These are phyloP conservation scores for Penicillium sp. DNA, from an alignment of 2,329 filamentous ascomycete genomes.

Conservation along the genomic window DNA sequence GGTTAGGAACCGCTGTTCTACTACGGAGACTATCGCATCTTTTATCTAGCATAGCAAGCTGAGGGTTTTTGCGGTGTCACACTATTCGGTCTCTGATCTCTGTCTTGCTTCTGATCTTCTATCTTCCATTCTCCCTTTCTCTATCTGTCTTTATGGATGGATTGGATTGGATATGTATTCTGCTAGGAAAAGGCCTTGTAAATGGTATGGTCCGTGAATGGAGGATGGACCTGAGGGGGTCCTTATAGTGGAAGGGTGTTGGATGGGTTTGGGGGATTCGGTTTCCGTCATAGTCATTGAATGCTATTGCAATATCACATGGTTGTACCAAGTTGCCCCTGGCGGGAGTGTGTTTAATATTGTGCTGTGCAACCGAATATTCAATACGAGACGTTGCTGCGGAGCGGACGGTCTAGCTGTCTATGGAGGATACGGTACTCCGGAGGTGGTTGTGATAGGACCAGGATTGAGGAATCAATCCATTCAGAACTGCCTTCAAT, in stretches of 20 bases:
- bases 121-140: background rate
- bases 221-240: background rate
- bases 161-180: background rate
- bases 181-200: background rate
- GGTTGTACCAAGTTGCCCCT: background rate
- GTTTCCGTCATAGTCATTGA: background rate
- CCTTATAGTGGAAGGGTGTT: no score
- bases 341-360: background rate
- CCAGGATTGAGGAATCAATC: background rate
- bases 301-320: background rate
- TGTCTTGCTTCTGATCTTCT: slow-evolving; percentile 13
- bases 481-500: background rate
- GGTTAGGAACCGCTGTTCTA: slow-evolving; percentile 10
- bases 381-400: background rate
- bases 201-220: background rate
- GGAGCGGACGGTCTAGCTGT: background rate
- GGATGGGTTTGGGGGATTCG: background rate
- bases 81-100: slow-evolving; percentile 23
- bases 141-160: background rate
- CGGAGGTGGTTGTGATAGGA: background rate
- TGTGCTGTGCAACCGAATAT: background rate
- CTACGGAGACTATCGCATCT: slow-evolving; percentile 23
- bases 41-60: slow-evolving; percentile 43
- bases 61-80: slow-evolving; percentile 26
- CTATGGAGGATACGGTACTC: no score